Conservation (phyloP, 805 yeast genomes). For the Blastobotrys peoriensis region DNA sequence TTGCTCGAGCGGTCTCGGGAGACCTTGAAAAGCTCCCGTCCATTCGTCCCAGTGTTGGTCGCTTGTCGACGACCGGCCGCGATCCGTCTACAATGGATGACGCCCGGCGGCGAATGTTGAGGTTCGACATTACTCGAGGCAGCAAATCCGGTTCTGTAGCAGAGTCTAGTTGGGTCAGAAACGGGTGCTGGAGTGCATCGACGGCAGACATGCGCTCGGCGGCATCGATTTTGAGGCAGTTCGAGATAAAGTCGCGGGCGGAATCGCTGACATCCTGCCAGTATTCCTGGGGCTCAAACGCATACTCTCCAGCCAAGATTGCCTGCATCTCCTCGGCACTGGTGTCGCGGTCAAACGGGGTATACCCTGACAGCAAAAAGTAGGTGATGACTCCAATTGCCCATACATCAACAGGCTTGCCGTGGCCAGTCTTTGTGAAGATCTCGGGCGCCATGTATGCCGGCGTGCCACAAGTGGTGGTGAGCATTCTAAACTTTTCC, state of each 20-base stretch:
- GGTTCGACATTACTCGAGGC: slow-evolving; percentile 26
- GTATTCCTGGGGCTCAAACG: slow-evolving; percentile 55
- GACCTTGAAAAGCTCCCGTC: neutral
- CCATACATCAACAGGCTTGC: slow-evolving; percentile 64
- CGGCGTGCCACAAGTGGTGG: slow-evolving; percentile 60
- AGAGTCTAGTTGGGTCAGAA: slow-evolving; percentile 22
- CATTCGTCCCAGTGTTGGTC: neutral
- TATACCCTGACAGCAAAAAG: slow-evolving; percentile 65
- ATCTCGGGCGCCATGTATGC: slow-evolving; percentile 76
- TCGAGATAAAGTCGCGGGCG: slow-evolving; percentile 54
- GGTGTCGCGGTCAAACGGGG: slow-evolving; percentile 72
- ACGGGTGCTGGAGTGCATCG: slow-evolving; percentile 43
- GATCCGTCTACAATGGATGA: slow-evolving; percentile 1
- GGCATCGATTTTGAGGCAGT: slow-evolving; percentile 47
- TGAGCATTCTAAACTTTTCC: slow-evolving; percentile 33
- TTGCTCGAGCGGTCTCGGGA: neutral
- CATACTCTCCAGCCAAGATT: slow-evolving; percentile 50
- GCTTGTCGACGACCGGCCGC: neutral
- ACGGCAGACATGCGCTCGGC: slow-evolving; percentile 41
- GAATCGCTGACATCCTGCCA: slow-evolving; percentile 45
- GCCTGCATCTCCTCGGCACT: slow-evolving; percentile 63
- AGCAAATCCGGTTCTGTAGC: slow-evolving; percentile 28
- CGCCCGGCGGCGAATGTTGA: slow-evolving; percentile 13
- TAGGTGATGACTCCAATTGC: slow-evolving; percentile 68
- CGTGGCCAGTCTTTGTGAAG: slow-evolving; percentile 47